Base-by-base conservation (phyloP, 1,139 yeast species). In the Zygosaccharomyces sapae region DNA sequence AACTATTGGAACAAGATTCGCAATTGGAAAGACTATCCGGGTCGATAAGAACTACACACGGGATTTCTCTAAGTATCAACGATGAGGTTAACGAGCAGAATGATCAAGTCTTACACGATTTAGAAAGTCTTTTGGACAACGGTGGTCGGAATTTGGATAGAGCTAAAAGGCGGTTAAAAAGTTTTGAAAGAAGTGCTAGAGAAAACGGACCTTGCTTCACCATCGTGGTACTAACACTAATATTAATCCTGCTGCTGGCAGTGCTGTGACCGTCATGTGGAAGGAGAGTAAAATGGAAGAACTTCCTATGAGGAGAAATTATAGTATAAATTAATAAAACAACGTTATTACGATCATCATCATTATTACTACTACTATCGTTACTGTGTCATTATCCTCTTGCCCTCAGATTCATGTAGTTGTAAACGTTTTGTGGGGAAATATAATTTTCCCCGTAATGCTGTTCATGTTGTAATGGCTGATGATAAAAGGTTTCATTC, bases 121-220 rank as follows among this genome's bases (percentile, higher is more conserved):
- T 65, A 29, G 68, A 65, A 38, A 56, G 55, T 33, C 47, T 61
- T 25, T 53, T 65, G 7, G 63, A 62, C 34, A 50, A 47, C 35
- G 55, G 59, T 30, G 61, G 57, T 5, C 51, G 61, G 29, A 57
- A 55, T 38, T 45, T 63, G 18, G 53, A 54, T 22, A 51, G 61
- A 25, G 67, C 67, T 1, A 54, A 52, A 31, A 52, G 57, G 36
- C 52, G 63, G 45, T 48, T 63, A 34, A 55, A 53, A 13, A 49
- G 55, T 12, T 63, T 58, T 33, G 58, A 60, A 39, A 53, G 47
- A 19, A 52, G 62, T 4, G 62, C 65, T 13, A 58, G 58, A 38
- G 66, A 59, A 35, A 61, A 61, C 41, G 63, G 64, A 2, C 62
- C 63, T 4, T 64, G 68, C 46, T 44, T 54, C n/a, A 49, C 52